Conservation (phyloP, 257 asterid genomes). For the Misopates orontium region DNA sequence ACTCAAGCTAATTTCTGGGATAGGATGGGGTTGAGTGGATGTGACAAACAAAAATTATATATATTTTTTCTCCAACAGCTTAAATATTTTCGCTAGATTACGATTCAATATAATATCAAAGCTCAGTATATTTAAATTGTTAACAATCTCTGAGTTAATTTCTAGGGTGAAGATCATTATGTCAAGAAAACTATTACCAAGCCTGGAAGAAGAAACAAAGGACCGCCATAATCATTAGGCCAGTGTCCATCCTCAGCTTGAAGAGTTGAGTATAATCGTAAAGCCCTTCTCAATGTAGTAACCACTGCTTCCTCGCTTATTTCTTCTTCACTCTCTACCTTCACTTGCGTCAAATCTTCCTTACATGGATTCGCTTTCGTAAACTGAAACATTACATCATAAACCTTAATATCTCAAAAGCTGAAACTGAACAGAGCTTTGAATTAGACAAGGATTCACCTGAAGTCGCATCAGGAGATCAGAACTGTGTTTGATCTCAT, state of each 20-base stretch:
- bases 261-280: slow-evolving; percentile 51
- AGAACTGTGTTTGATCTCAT: slow-evolving; percentile 50
- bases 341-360: slow-evolving; percentile 27
- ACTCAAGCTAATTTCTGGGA: too few relatives aligned
- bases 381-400: slow-evolving; percentile 30
- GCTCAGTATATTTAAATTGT: too few relatives aligned
- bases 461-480: slow-evolving; percentile 76
- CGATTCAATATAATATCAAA: too few relatives aligned
- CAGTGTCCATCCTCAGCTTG: slow-evolving; percentile 83
- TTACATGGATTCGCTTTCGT: slow-evolving; percentile 37
- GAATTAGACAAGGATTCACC: slow-evolving; percentile 30
- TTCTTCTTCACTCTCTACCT: slow-evolving; percentile 38
- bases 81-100: too few relatives aligned
- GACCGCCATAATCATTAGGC: slow-evolving; percentile 84
- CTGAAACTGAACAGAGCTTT: too few relatives aligned
- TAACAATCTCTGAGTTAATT: too few relatives aligned
- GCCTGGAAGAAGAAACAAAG: slow-evolving; percentile 68
- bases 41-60: too few relatives aligned
- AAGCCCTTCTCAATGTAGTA: slow-evolving; percentile 42
- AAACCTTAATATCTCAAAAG: too few relatives aligned
- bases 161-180: neutral
- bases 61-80: neutral
- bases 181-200: slow-evolving; percentile 37
- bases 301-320: slow-evolving; percentile 47
- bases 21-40: too few relatives aligned